A percentile compares a stretch with the other conserved stretches of the same genome.
Conservation (phyloP, 805 yeast species). For the Cyberlindnera maritima region DNA sequence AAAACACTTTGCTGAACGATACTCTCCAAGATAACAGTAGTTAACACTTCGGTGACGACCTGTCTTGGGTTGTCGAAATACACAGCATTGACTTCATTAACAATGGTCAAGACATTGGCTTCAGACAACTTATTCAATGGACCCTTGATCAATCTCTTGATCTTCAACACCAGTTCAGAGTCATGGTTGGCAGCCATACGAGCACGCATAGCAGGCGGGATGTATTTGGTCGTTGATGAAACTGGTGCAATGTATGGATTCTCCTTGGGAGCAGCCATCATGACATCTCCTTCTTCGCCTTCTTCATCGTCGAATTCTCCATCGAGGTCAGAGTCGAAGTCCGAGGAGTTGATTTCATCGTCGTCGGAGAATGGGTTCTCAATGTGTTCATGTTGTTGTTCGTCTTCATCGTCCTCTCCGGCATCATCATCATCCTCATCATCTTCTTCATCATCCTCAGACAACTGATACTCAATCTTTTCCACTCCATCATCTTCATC, state of each 20-base stretch:
- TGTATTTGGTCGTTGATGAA: slow-evolving; percentile 43
- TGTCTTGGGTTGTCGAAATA: slow-evolving; percentile 73
- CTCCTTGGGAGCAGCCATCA: slow-evolving; percentile 43
- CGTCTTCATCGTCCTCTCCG: slow-evolving; percentile 26
- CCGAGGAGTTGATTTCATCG: slow-evolving; percentile 41
- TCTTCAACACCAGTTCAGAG: slow-evolving; percentile 44
- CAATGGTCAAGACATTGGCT: slow-evolving; percentile 69
- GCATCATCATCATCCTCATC: slow-evolving; percentile 18
- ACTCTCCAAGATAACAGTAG: slow-evolving; percentile 61
- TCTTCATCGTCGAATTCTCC: slow-evolving; percentile 33
- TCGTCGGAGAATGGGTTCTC: slow-evolving; percentile 37
- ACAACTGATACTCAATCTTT: neutral
- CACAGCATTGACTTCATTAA: slow-evolving; percentile 61
- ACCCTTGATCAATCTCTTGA: slow-evolving; percentile 72
- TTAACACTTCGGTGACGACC: slow-evolving; percentile 67
- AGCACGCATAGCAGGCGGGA: slow-evolving; percentile 85
- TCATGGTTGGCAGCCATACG: slow-evolving; percentile 36
- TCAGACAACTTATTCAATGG: slow-evolving; percentile 87
- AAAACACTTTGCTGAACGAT: slow-evolving; percentile 62
- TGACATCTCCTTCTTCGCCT: slow-evolving; percentile 29
- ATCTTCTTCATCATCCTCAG: slow-evolving; percentile 27
- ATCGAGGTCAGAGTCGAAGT: slow-evolving; percentile 42
- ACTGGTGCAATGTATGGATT: slow-evolving; percentile 76
- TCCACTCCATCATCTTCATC: slow-evolving; percentile 20
- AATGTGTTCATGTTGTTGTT: slow-evolving; percentile 27